phyloP scores from a whole-genome alignment of 768 basidiomycete genomes.

The Boletus coccyginus region DNA sequence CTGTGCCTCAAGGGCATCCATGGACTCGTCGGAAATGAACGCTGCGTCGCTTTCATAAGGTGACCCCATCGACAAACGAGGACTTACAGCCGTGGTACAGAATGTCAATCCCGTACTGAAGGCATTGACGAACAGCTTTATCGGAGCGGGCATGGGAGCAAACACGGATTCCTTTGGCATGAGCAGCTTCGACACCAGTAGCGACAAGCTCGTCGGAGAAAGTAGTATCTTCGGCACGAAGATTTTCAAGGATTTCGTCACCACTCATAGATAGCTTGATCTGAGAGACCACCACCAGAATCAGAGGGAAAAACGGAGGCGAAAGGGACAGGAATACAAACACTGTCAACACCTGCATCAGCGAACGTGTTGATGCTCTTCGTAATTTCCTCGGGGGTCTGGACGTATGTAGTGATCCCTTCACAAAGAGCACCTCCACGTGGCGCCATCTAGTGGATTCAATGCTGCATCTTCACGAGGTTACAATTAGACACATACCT shows the following conservation, averaged over 20 bases:
- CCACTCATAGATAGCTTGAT: constrained; percentile 38
- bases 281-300: constrained; percentile 5
- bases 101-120: constrained; percentile 37
- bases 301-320: background rate
- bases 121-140: constrained; percentile 30
- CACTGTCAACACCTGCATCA: constrained; percentile 22
- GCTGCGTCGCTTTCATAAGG: constrained; percentile 19
- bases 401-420: constrained; percentile 33
- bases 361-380: constrained; percentile 24
- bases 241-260: constrained; percentile 34
- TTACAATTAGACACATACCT: constrained; percentile 18
- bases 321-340: constrained; percentile 3
- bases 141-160: constrained; percentile 39
- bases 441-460: constrained; percentile 27
- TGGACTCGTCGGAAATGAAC: constrained; percentile 36
- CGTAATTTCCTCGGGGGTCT: constrained; percentile 30
- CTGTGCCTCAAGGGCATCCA: constrained; percentile 36
- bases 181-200: constrained; percentile 35
- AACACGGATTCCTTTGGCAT: constrained; percentile 34
- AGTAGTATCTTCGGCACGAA: constrained; percentile 35
- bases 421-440: constrained; percentile 29
- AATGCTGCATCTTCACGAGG: background rate
- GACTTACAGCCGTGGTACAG: constrained; percentile 27
- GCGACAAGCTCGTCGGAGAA: constrained; percentile 34
- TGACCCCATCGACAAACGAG: background rate